phyloP scores from a whole-genome alignment of 2,329 filamentous ascomycete genomes.

The Phaeosphaeria sp. region DNA sequence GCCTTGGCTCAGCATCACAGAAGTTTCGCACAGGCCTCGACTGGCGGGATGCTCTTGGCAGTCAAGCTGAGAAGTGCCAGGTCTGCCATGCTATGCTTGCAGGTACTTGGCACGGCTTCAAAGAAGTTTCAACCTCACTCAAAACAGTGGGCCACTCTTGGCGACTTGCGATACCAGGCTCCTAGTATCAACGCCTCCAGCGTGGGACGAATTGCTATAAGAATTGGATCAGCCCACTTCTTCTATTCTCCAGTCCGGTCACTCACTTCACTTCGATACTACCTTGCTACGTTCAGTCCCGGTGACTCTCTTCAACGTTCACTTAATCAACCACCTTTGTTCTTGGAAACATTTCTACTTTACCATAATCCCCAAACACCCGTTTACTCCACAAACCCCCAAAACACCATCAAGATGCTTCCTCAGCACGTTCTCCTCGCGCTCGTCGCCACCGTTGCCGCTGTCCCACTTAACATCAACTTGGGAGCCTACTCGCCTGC shows the following conservation, averaged over 20 bases:
- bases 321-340: constrained; percentile 24
- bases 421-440: constrained; percentile 46
- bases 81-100: constrained; percentile 35
- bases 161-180: constrained; percentile 23
- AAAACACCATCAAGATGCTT: constrained; percentile 44
- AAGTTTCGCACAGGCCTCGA: constrained; percentile 45
- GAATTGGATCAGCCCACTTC: constrained; percentile 26
- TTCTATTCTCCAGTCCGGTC: constrained; percentile 45
- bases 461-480: constrained; percentile 60
- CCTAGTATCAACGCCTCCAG: constrained; percentile 11
- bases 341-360: constrained; percentile 17
- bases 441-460: constrained; percentile 44
- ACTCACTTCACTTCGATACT: constrained; percentile 46
- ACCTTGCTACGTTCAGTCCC: constrained; percentile 34
- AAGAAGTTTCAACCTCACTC: constrained; percentile 47
- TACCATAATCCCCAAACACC: not conserved
- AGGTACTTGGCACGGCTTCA: constrained; percentile 46
- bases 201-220: constrained; percentile 28
- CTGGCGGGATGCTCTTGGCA: constrained; percentile 39
- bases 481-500: constrained; percentile 60
- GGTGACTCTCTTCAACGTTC: constrained; percentile 31
- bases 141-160: constrained; percentile 43
- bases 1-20: constrained; percentile 42
- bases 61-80: constrained; percentile 19
- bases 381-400: constrained; percentile 10